phyloP scores from a whole-genome alignment of 2,329 filamentous ascomycete species.

The Exophiala bonariae region DNA sequence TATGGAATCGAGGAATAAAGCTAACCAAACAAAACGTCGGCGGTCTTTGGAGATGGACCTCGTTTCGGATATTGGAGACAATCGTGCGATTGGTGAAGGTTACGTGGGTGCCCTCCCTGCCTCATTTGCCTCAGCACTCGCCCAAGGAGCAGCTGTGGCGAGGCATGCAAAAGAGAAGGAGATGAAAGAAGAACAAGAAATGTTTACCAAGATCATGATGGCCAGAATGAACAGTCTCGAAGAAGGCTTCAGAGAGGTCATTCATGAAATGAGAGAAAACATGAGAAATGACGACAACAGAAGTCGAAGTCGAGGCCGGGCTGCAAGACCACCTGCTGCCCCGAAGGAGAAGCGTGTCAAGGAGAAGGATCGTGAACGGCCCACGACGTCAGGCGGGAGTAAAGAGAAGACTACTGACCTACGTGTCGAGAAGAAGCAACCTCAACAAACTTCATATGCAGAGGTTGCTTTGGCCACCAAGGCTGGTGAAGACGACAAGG shows the following conservation, averaged over 20 bases:
- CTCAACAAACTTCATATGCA: background rate
- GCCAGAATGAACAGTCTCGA: conserved; percentile 91
- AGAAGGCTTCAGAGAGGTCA: conserved; percentile 85
- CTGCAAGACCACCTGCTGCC: background rate
- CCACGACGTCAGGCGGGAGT: conserved; percentile 9
- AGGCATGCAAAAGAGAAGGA: conserved; percentile 43
- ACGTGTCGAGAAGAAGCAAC: background rate
- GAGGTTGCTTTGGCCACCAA: background rate
- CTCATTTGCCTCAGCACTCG: conserved; percentile 81
- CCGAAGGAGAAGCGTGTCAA: conserved; percentile 7
- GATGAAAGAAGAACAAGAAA: conserved; percentile 53
- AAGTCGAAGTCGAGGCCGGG: conserved; percentile 15
- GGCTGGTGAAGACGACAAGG: background rate
- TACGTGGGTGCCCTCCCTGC: conserved; percentile 65
- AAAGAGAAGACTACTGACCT: conserved; percentile 6
- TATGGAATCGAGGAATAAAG: conserved; percentile 44
- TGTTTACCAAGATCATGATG: conserved; percentile 77
- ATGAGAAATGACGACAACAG: conserved; percentile 29
- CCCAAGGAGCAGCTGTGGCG: conserved; percentile 65
- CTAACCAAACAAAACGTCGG: conserved; percentile 38
- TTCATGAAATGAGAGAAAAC: conserved; percentile 72
- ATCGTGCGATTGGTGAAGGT: conserved; percentile 59
- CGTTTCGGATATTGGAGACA: conserved; percentile 70
- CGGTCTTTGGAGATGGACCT: conserved; percentile 72
- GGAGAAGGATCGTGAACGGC: conserved; percentile 15